Evolutionary conservation across 192 early-diverging fungal genomes (phyloP).

Genomic region (Backusella liffmaniae): DNA sequence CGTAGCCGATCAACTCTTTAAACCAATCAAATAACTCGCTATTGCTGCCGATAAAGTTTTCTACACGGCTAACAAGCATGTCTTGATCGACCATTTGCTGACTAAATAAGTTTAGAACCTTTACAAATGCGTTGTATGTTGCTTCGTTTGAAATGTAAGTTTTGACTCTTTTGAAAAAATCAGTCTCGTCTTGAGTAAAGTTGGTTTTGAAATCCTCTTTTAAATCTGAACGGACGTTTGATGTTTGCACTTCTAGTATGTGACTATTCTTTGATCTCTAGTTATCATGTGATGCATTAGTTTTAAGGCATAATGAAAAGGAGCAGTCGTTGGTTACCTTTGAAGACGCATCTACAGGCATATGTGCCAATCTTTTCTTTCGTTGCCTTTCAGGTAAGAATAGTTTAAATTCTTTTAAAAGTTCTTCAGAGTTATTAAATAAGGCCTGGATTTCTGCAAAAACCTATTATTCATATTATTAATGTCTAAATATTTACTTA

Average conservation of each 20-base stretch:
- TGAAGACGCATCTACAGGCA: background rate
- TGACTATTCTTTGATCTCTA: slow-evolving; percentile 9
- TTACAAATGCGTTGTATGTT: slow-evolving; percentile 94
- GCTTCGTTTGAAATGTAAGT: slow-evolving; percentile 79
- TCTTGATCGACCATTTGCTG: slow-evolving; percentile 91
- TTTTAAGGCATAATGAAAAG: background rate
- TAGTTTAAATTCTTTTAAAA: slow-evolving; percentile 97
- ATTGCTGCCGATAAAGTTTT: slow-evolving; percentile 79
- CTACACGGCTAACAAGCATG: slow-evolving; percentile 83
- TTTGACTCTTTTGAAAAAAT: slow-evolving; percentile 93
- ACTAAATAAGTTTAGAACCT: slow-evolving; percentile 90
- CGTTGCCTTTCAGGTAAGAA: slow-evolving; percentile 79
- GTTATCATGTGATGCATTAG: background rate
- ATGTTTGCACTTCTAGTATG: background rate
- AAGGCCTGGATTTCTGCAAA: slow-evolving; percentile 89
- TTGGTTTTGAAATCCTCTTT: slow-evolving; percentile 11
- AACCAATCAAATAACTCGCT: slow-evolving; percentile 92
- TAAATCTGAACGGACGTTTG: slow-evolving; percentile 8
- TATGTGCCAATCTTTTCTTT: background rate
- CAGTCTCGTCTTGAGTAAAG: slow-evolving; percentile 74
- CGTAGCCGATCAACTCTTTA: slow-evolving; percentile 82
- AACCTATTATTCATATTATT: slow-evolving; percentile 50
- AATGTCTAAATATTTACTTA: too few relatives aligned
- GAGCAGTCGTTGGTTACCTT: background rate
- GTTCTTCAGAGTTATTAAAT: slow-evolving; percentile 84